phyloP scores from a whole-genome alignment of 2,329 filamentous ascomycete genomes.

The Aspergillus pseudoviridinutans region DNA sequence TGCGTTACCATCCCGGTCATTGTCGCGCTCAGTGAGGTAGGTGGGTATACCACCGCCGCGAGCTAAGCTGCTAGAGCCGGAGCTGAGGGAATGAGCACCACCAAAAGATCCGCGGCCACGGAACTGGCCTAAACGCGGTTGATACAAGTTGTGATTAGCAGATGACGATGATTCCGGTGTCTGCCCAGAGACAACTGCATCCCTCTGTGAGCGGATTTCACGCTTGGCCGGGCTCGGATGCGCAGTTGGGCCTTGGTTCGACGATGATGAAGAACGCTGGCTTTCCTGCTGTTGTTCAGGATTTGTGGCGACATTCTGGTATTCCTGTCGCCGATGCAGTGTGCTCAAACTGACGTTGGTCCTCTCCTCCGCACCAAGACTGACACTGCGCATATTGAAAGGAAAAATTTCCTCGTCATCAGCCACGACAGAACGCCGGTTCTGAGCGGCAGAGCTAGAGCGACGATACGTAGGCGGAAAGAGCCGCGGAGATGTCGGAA shows the following conservation, averaged over 20 bases:
- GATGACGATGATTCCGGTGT: constrained; percentile 27
- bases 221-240: constrained; percentile 16
- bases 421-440: constrained; percentile 30
- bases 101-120: constrained; percentile 37
- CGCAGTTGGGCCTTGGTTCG: constrained; percentile 17
- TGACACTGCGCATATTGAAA: constrained; percentile 45
- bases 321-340: constrained; percentile 32
- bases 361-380: constrained; percentile 42
- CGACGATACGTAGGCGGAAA: constrained; percentile 41
- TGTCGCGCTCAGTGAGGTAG: constrained; percentile 33
- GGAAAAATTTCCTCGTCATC: constrained; percentile 45
- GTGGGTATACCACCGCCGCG: constrained; percentile 31
- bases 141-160: constrained; percentile 33
- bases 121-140: constrained; percentile 34
- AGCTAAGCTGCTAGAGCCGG: constrained; percentile 38
- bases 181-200: constrained; percentile 19
- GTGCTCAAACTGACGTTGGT: constrained; percentile 29
- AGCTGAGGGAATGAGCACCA: constrained; percentile 36
- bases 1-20: constrained; percentile 35
- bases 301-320: constrained; percentile 19
- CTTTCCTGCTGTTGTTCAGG: constrained; percentile 13
- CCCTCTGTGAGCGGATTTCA: constrained; percentile 18
- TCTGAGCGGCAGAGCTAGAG: constrained; percentile 43
- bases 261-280: constrained; percentile 12
- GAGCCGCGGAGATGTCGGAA: constrained; percentile 45